Conservation (phyloP, 441 rosid genomes). For the Omphalea diandra region DNA sequence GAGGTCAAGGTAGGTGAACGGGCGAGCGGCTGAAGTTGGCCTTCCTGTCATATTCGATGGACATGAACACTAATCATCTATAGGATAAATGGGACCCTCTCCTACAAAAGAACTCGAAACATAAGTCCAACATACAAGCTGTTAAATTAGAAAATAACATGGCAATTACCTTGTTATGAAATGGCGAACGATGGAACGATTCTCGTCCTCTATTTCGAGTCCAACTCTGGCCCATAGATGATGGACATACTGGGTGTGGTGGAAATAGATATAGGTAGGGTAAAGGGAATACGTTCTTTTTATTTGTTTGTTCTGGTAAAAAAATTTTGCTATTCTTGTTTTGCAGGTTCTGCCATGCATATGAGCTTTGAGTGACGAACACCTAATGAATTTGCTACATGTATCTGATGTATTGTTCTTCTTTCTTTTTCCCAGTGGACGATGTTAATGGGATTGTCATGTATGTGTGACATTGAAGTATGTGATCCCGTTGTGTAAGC, state of each 20-base stretch:
- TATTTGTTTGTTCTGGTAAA: too few species aligned
- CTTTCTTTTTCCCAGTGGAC: neutral
- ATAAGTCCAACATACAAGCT: constrained; percentile 31
- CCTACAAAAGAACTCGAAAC: constrained; percentile 8
- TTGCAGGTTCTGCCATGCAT: constrained; percentile 35
- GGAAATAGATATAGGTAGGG: constrained; percentile 4
- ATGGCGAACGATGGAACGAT: neutral
- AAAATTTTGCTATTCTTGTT: neutral
- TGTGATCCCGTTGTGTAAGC: constrained; percentile 23
- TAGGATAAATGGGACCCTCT: constrained; percentile 21
- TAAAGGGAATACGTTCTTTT: too few species aligned
- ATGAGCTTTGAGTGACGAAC: constrained; percentile 26
- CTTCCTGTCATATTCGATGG: constrained; percentile 27
- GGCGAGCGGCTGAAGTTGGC: constrained; percentile 26
- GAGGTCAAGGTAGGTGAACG: constrained; percentile 19
- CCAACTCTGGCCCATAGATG: constrained; percentile 18
- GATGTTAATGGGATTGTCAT: constrained; percentile 22
- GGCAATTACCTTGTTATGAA: neutral
- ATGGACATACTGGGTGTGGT: constrained; percentile 11
- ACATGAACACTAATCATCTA: constrained; percentile 19
- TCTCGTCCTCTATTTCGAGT: constrained; percentile 14
- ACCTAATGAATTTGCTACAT: constrained; percentile 23
- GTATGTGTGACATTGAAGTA: constrained; percentile 24
- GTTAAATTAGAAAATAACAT: constrained; percentile 20
- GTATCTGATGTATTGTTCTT: constrained; percentile 18